Evolutionary conservation across 2,329 filamentous ascomycete genomes (phyloP), one percentile per base, ranked within the genome.

Genomic region (Microdochium paspali): DNA sequence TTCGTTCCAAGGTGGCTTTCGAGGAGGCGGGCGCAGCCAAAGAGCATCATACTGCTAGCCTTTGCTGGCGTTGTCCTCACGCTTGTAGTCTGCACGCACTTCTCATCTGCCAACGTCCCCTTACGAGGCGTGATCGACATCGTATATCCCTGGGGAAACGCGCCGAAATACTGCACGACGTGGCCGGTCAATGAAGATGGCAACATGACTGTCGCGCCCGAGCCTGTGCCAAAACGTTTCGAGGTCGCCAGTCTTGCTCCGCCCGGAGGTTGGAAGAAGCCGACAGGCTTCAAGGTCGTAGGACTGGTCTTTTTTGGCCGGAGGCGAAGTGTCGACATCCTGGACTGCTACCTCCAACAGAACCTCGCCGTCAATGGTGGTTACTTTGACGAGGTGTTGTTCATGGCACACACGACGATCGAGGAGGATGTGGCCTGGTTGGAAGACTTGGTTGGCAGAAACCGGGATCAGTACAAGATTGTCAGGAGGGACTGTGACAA

Each of bases 221-320:
- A 39, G 7, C 39, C 54, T 20, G 53, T 51, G 31, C 31, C 26
- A 23, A 46, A 50, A 24, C 51, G 49, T 13, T 10, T 55, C 45
- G 47, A 52, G 45, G 42, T 53, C 21, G 49, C 56, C 31, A 59
- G 56, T 24, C 48, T 60, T 43, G 57, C 58, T 43, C 59, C 59
- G 6, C 47, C 51, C 10, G 58, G 53, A 42, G 58, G 59, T 10
- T 61, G 59, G 59, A 55, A 53, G 49, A 62, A 61, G 45, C 59
- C 59, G 2, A 25, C 45, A 13, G 58, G 55, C 10, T 35, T 62
- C 51, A 68, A 65, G 51, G 57, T 74, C n/a, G 63, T 72, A 49
- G 71, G 62, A 15, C 61, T 73, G 48, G 67, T 74, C 1, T 74
- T 74, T 48, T 74, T 64, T 50, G 71, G 70, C 20, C 64, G 71